Percentiles rank a stretch among this genome's conserved stretches.
Evolutionary conservation across 2,329 filamentous ascomycete species (phyloP).

Genomic region (Juglanconis oblonga): DNA sequence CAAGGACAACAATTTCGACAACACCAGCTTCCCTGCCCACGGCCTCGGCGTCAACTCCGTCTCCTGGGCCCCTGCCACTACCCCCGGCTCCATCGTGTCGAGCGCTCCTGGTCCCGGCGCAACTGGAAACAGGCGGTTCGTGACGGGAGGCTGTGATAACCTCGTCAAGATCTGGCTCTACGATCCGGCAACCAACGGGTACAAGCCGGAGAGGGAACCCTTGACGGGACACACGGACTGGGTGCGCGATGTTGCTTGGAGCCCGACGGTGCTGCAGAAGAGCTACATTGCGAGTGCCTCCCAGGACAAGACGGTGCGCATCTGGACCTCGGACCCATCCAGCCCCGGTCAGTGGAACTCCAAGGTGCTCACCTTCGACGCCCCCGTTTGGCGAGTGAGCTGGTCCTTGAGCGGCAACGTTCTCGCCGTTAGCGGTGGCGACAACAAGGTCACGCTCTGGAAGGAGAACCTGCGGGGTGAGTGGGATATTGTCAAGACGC

Average conservation of each 20-base stretch:
- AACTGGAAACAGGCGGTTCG: conserved; percentile 74
- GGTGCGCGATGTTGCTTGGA: conserved; percentile 98
- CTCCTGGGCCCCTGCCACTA: conserved; percentile 85
- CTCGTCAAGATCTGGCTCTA: conserved; percentile 90
- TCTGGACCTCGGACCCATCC: conserved; percentile 80
- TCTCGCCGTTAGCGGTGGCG: conserved; percentile 84
- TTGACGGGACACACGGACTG: conserved; percentile 87
- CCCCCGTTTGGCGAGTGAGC: conserved; percentile 91
- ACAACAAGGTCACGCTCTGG: conserved; percentile 97
- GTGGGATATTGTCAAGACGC: conserved; percentile 96
- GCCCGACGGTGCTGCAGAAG: conserved; percentile 89
- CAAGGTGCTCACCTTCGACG: conserved; percentile 84
- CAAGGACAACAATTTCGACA: conserved; percentile 90
- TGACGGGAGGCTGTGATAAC: conserved; percentile 94
- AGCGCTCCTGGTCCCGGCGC: conserved; percentile 59
- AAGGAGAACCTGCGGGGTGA: conserved; percentile 96
- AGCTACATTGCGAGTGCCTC: conserved; percentile 94
- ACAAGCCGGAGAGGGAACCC: conserved; percentile 60
- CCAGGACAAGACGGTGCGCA: conserved; percentile 95
- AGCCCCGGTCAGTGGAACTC: conserved; percentile 74
- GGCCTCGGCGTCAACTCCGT: conserved; percentile 94
- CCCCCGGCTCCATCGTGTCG: conserved; percentile 80
- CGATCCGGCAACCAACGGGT: conserved; percentile 59
- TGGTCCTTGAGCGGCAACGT: conserved; percentile 98
- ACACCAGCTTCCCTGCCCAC: conserved; percentile 87